These are phyloP conservation scores for Alternaria postmessia DNA, from an alignment of 2,329 filamentous ascomycete species.

Conservation along the genomic window DNA sequence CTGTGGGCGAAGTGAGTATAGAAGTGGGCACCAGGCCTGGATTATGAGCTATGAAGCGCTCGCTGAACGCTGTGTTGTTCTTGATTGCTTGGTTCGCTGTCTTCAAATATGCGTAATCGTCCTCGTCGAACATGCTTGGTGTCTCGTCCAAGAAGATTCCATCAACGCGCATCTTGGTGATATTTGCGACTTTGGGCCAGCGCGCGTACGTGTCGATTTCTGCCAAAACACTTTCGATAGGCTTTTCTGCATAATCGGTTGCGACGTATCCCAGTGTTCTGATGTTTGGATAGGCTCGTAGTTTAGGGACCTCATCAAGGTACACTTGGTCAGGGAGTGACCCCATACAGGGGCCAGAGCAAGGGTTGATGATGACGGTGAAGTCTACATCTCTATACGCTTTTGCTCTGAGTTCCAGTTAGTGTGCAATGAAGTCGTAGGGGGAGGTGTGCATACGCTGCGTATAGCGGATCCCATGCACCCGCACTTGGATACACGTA, in stretches of 20 bases:
- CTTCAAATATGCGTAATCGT: constrained; percentile 36
- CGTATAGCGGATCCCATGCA: constrained; percentile 59
- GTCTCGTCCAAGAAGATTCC: constrained; percentile 65
- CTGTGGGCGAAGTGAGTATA: constrained; percentile 25
- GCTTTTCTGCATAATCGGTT: constrained; percentile 56
- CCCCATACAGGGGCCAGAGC: constrained; percentile 47
- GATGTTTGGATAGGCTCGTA: constrained; percentile 57
- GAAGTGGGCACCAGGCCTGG: constrained; percentile 32
- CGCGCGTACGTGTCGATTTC: constrained; percentile 60
- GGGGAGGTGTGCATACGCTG: constrained; percentile 48
- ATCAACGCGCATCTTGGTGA: constrained; percentile 53
- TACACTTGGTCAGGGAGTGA: constrained; percentile 40
- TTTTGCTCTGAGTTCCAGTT: constrained; percentile 28
- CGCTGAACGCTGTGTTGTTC: constrained; percentile 30
- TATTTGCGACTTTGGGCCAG: constrained; percentile 53
- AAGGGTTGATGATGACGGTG: constrained; percentile 62
- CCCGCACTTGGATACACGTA: constrained; percentile 60
- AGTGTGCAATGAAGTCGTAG: not conserved
- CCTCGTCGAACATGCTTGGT: constrained; percentile 42
- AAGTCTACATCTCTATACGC: constrained; percentile 56
- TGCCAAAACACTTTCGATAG: constrained; percentile 33
- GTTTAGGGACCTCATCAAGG: constrained; percentile 52
- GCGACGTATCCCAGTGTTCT: constrained; percentile 62
- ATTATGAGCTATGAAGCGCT: constrained; percentile 43
- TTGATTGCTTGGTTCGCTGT: constrained; percentile 28